phyloP scores from a whole-genome alignment of 768 basidiomycete species.

The Suillus occidentalis region DNA sequence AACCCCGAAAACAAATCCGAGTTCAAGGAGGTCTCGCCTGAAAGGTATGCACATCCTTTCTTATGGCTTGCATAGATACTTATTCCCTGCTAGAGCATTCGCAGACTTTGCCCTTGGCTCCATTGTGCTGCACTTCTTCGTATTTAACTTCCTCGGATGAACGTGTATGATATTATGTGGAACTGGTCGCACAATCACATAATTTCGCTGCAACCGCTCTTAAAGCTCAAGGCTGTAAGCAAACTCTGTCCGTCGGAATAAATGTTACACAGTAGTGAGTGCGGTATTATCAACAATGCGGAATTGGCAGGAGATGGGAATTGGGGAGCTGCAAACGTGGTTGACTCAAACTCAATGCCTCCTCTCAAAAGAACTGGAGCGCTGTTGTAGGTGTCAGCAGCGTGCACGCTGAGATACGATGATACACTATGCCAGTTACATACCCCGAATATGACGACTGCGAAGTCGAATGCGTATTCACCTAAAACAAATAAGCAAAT shows the following conservation, averaged over 20 bases:
- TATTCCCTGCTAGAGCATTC: constrained; percentile 69
- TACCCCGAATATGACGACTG: constrained; percentile 78
- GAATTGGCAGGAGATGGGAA: constrained; percentile 4
- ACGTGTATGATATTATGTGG: constrained; percentile 3
- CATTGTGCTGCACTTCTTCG: constrained; percentile 95
- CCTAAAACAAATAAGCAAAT: constrained; percentile 41
- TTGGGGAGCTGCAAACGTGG: background rate
- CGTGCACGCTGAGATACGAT: background rate
- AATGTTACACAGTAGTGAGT: constrained; percentile 1
- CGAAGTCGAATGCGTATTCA: constrained; percentile 86
- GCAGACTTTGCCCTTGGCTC: constrained; percentile 96
- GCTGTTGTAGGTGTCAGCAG: constrained; percentile 39
- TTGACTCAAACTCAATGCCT: constrained; percentile 10
- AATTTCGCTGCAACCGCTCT: background rate
- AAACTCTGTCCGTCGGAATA: background rate
- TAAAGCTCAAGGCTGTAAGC: background rate
- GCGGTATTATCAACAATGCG: constrained; percentile 2
- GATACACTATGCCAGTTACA: constrained; percentile 29
- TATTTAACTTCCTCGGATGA: constrained; percentile 96
- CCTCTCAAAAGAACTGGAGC: constrained; percentile 75
- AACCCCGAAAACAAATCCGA: constrained; percentile 79
- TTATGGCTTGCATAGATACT: background rate
- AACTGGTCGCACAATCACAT: constrained; percentile 2
- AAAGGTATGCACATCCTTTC: constrained; percentile 59
- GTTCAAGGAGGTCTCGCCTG: constrained; percentile 92